Conservation (phyloP, 2,329 filamentous ascomycete species). For the Westerdykella aurantiaca region DNA sequence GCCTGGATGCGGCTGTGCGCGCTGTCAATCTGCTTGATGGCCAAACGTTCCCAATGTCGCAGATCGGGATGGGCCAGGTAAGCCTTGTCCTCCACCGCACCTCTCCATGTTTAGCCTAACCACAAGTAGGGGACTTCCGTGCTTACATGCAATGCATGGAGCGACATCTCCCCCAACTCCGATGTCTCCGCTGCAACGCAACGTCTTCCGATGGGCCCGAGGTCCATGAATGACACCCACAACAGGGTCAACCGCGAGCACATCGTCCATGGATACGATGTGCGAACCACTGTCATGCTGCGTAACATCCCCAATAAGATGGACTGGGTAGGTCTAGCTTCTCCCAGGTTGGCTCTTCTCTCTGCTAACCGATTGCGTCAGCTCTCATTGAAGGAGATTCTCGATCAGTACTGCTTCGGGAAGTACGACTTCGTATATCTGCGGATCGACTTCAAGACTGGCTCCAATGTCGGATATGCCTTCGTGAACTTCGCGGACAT, state of each 20-base stretch:
- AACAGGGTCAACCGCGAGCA: constrained; percentile 36
- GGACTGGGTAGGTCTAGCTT: constrained; percentile 47
- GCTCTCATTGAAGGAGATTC: constrained; percentile 60
- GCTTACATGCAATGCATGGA: background rate
- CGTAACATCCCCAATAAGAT: constrained; percentile 93
- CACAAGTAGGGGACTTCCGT: background rate
- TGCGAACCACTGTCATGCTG: constrained; percentile 70
- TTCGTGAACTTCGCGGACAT: constrained; percentile 92
- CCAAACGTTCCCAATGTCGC: constrained; percentile 1
- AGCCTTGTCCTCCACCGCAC: constrained; percentile 11
- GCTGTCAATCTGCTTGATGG: constrained; percentile 12
- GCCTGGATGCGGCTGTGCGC: constrained; percentile 23
- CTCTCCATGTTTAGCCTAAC: background rate
- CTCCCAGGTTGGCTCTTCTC: background rate
- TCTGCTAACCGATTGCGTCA: constrained; percentile 12
- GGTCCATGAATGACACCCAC: constrained; percentile 17
- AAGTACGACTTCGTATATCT: constrained; percentile 95
- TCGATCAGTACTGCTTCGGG: constrained; percentile 73
- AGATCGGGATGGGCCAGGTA: constrained; percentile 10
- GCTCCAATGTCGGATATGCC: constrained; percentile 78
- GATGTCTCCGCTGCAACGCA: constrained; percentile 3
- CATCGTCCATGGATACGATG: constrained; percentile 42
- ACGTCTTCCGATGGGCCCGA: constrained; percentile 9
- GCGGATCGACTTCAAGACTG: constrained; percentile 59
- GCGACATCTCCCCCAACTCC: background rate